Percentiles rank a stretch among this genome's conserved stretches.
phyloP scores from a whole-genome alignment of 2,329 filamentous ascomycete species.

The Alternaria atra region DNA sequence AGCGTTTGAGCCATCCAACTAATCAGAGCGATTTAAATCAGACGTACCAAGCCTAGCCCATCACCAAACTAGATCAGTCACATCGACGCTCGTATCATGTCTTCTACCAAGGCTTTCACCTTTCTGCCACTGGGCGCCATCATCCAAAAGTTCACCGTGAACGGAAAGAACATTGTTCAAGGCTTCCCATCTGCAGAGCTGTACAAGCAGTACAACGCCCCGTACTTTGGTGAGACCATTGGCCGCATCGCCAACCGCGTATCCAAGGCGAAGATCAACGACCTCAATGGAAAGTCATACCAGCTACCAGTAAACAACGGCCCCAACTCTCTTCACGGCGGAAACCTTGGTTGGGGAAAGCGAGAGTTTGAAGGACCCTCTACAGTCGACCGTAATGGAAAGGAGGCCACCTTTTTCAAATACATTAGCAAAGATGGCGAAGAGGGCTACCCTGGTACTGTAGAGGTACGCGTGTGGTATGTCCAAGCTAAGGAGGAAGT shows the following conservation, averaged over 20 bases:
- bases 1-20: conserved; percentile 5
- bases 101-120: conserved; percentile 51
- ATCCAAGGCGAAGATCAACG: conserved; percentile 72
- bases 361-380: conserved; percentile 76
- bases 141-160: conserved; percentile 81
- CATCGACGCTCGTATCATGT: conserved; percentile 31
- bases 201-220: conserved; percentile 77
- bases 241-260: conserved; percentile 86
- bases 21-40: conserved; percentile 13
- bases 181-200: conserved; percentile 79
- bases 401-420: conserved; percentile 57
- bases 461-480: conserved; percentile 81
- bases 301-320: conserved; percentile 78
- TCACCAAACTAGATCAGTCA: conserved; percentile 7
- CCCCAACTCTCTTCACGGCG: conserved; percentile 69
- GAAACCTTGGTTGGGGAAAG: conserved; percentile 79
- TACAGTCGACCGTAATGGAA: conserved; percentile 61
- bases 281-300: conserved; percentile 77
- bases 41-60: not conserved
- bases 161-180: conserved; percentile 85
- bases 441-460: conserved; percentile 87
- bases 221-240: conserved; percentile 93
- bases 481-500: conserved; percentile 73
- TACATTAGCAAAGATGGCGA: conserved; percentile 80
- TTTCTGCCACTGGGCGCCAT: conserved; percentile 81